Percentiles rank a stretch among this genome's conserved stretches.
Conservation (phyloP, 192 early-diverging fungal genomes). For the Helicostylum pulchrum region DNA sequence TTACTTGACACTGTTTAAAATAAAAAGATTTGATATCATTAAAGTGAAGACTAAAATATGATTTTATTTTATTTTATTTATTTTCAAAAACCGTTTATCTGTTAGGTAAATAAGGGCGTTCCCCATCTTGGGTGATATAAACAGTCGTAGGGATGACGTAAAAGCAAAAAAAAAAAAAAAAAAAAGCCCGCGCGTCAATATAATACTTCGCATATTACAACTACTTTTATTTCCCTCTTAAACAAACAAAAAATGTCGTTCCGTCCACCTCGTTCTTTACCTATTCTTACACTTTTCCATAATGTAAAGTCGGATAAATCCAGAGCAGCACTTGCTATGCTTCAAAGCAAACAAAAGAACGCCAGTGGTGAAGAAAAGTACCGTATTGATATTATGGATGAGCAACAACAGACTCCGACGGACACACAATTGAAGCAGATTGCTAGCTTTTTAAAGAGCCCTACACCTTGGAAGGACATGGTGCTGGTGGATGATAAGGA, state of each 20-base stretch:
- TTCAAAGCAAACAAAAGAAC: slow-evolving; percentile 12
- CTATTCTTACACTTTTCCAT: slow-evolving; percentile 37
- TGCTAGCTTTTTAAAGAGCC: slow-evolving; percentile 17
- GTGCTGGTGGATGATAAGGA: slow-evolving; percentile 20
- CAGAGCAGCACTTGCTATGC: slow-evolving; percentile 11
- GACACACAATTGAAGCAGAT: slow-evolving; percentile 22
- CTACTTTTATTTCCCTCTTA: background rate
- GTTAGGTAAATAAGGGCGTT: too few species aligned
- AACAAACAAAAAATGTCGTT: slow-evolving; percentile 28
- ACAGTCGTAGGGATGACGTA: background rate
- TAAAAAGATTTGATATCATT: too few species aligned
- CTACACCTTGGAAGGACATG: slow-evolving; percentile 13
- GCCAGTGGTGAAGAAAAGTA: slow-evolving; percentile 13
- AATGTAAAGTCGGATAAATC: slow-evolving; percentile 21
- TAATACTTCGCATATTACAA: background rate
- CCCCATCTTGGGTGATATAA: too few species aligned
- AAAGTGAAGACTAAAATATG: too few species aligned
- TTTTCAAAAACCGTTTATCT: too few species aligned
- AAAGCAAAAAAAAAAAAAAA: background rate
- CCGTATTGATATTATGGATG: slow-evolving; percentile 28
- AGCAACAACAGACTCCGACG: slow-evolving; percentile 17
- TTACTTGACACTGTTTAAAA: too few species aligned
- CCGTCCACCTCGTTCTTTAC: slow-evolving; percentile 21
- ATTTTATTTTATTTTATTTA: too few species aligned
- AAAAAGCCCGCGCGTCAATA: background rate